Conservation (phyloP, 257 asterid species). For the Ophiorrhiza pumila region DNA sequence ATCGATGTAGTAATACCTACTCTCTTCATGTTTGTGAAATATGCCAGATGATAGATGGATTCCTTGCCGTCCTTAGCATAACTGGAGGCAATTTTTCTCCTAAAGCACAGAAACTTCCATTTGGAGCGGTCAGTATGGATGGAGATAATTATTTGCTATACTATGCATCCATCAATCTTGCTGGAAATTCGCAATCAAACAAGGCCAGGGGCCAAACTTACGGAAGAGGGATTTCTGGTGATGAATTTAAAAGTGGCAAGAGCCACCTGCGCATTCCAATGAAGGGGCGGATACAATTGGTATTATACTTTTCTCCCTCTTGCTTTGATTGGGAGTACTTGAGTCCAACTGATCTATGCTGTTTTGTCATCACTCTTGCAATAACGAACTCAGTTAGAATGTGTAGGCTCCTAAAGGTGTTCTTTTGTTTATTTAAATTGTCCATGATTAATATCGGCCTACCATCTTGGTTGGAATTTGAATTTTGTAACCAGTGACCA, state of each 20-base stretch:
- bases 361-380: neutral
- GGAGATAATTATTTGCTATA: conserved; percentile 67
- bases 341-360: neutral
- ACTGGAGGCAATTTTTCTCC: conserved; percentile 74
- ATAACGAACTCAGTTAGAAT: neutral
- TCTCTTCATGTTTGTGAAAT: conserved; percentile 17
- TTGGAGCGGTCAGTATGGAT: conserved; percentile 66
- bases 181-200: conserved; percentile 42
- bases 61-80: conserved; percentile 71
- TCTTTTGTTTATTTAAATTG: neutral
- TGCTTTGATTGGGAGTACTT: neutral
- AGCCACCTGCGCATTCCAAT: conserved; percentile 62
- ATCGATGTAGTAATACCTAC: neutral
- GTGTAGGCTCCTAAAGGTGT: neutral
- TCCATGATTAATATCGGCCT: neutral
- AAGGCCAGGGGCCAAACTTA: conserved; percentile 33
- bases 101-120: conserved; percentile 73
- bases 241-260: conserved; percentile 37
- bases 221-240: conserved; percentile 28
- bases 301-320: conserved; percentile 24
- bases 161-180: conserved; percentile 61
- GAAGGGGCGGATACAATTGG: conserved; percentile 85
- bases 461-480: neutral
- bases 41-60: conserved; percentile 73
- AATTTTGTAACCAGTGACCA: neutral